A percentile compares a stretch with the other conserved stretches of the same genome.
Conservation (phyloP, 176 grass and related monocot genomes). For the Oryza meyeriana region DNA sequence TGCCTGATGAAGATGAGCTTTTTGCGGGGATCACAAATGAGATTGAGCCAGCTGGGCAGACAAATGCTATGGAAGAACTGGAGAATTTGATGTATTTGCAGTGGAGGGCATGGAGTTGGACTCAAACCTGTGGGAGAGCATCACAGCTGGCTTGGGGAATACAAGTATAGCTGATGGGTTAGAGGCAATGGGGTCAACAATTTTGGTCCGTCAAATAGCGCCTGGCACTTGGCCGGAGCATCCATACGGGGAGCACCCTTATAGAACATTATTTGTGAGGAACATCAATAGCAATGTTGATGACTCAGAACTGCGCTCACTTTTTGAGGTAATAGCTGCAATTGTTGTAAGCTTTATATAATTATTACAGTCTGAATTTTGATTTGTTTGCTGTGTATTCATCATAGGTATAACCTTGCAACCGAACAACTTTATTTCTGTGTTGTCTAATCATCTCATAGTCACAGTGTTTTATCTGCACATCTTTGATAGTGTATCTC, state of each 20-base stretch:
- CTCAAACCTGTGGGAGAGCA: conserved; percentile 54
- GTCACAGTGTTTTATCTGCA: background rate
- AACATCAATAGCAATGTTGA: conserved; percentile 99
- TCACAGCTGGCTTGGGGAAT: conserved; percentile 58
- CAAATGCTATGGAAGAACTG: conserved; percentile 48
- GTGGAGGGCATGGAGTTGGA: conserved; percentile 87
- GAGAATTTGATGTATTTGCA: conserved; percentile 97
- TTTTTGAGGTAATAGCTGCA: conserved; percentile 85
- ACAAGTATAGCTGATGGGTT: conserved; percentile 54
- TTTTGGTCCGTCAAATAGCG: conserved; percentile 53
- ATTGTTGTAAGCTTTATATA: background rate
- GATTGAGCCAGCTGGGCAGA: conserved; percentile 34
- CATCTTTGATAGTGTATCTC: background rate
- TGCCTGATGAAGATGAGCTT: conserved; percentile 88
- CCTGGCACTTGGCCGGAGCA: conserved; percentile 79
- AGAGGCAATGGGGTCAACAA: conserved; percentile 61
- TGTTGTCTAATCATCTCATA: background rate
- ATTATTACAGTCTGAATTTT: background rate
- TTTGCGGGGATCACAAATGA: conserved; percentile 66
- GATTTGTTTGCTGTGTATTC: background rate
- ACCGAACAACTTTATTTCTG: background rate
- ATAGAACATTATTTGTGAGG: conserved; percentile 94
- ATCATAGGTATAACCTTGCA: background rate
- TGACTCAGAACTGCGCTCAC: conserved; percentile 69
- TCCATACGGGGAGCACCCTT: conserved; percentile 92